Evolutionary conservation across 2,329 filamentous ascomycete genomes (phyloP), one percentile per base, ranked within the genome.

Genomic region (Neodidymelliopsis sp.): DNA sequence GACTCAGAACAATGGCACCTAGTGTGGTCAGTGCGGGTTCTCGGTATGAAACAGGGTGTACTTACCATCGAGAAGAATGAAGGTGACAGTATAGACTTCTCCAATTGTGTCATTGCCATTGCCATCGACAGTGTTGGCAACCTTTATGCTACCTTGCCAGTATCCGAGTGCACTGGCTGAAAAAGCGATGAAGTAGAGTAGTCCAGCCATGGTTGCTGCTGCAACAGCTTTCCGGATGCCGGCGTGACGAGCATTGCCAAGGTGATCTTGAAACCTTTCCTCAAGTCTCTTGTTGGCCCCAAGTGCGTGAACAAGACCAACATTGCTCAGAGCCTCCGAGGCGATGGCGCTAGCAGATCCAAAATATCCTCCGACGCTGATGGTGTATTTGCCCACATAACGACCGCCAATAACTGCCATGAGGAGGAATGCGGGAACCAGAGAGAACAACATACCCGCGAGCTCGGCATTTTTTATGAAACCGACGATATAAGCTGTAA

Each of bases 181-280:
- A 56, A 86, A 88, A 4, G 84, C 83, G 55, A 89, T 82, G 54
- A 89, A 88, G 64, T 87, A 89, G 6, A 88, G 72, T 12, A 81
- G 67, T 8, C 85, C 85, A 6, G 83, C 77, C 61, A 87, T 84
- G 0, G 82, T 67, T 4, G 81, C 86, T 19, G 81, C 76, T 1
- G 79, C 76, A 1, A 79, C 69, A 0, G 82, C 79, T 63, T 87
- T 88, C 54, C 82, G 82, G 50, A 84, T 77, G 2, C 80, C 84
- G 18, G 81, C 76, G 8, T 70, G 74, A 36, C 78, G 75, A 3
- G 84, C 80, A 3, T 71, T 67, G 19, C 74, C 74, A 35, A 87
- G 77, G 12, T 79, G 76, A 0, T 71, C 74, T 2, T 79, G 74
- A 54, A 88, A 87, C 51, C 82, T 85, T 25, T 75, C 73, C 63